phyloP scores from a whole-genome alignment of 176 grass and related monocot species.

The Sorghum bicolor region DNA sequence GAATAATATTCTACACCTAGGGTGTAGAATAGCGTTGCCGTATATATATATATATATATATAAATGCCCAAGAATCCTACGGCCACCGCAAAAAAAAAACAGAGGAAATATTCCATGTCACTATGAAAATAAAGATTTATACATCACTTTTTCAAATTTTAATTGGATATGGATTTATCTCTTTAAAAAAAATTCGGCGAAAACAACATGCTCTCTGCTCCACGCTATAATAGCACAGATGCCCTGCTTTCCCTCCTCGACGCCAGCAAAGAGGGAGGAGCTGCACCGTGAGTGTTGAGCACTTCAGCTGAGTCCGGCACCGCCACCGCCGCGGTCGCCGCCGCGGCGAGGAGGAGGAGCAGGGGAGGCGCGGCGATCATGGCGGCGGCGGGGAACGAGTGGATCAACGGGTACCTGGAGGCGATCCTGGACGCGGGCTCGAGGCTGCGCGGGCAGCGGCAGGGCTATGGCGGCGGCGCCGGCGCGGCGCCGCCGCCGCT shows the following conservation, averaged over 20 bases:
- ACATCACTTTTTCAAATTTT: not conserved
- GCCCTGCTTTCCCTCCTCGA: no score
- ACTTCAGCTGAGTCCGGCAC: not conserved
- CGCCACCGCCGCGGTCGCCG: not conserved
- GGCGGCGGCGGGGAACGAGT: conserved; percentile 69
- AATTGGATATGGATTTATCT: not conserved
- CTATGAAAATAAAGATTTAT: not conserved
- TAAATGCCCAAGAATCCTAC: conserved; percentile 3
- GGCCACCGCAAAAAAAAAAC: not conserved
- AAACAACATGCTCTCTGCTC: not conserved
- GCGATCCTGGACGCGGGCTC: conserved; percentile 79
- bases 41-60: not conserved
- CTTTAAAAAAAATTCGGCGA: not conserved
- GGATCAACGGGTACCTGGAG: conserved; percentile 96
- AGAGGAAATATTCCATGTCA: not conserved
- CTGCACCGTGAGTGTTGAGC: not conserved
- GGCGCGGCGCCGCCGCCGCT: conserved; percentile 19
- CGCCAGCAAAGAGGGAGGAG: not conserved
- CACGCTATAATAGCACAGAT: not conserved
- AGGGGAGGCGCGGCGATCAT: no score
- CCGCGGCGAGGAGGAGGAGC: not conserved
- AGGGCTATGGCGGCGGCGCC: not conserved
- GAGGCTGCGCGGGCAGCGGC: conserved; percentile 7
- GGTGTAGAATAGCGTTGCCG: no score
- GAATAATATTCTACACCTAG: no score